Evolutionary conservation across 495 filamentous ascomycete species (phyloP), one percentile per base, ranked within the genome.

Genomic region (Penicillium herquei): DNA sequence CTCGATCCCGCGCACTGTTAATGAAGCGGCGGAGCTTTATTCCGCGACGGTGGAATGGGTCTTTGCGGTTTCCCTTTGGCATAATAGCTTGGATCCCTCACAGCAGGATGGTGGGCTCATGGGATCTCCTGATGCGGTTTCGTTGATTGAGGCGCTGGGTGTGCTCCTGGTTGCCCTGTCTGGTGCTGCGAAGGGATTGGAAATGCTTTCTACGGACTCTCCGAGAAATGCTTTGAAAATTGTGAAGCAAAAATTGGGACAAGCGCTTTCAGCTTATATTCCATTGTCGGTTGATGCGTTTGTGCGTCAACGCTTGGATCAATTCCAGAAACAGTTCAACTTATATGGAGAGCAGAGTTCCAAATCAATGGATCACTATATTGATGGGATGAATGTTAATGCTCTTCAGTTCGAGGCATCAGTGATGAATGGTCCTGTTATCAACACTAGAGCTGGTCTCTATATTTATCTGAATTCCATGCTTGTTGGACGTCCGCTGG

Each of bases 391-490:
- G 51, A 73, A 78, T 61, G 73, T 78, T n/a, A 74, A 74, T 52
- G 62, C 71, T 14, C 71, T 79, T 30, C 74, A 79, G 49, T 78
- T 79, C 39, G 65, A 86, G 63, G 61, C 76, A 71, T 65, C 80
- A 63, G 65, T 94, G 2, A 76, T 85, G 26, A 87, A 92, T 59
- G 70, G 87, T 5, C 86, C 88, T 1, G 73, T 79, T 6, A 72
- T 88, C 10, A 88, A 91, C 67, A 87, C 91, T n/a, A 82, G 92
- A 74, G 92, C 91, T 48, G 91, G 90, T 43, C 76, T 98, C 58
- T 98, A 92, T 69, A 79, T 97, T n/a, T 97, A 93, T 67, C 75
- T 98, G 32, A 92, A 91, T 68, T 84, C 92, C 44, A 79, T 89
- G 89, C 83, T 96, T 62, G 82, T 86, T 39, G 91, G 86, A 11